A percentile compares a stretch with the other conserved stretches of the same genome.
Conservation (phyloP, 768 basidiomycete species). For the Lactifluus echinatus region DNA sequence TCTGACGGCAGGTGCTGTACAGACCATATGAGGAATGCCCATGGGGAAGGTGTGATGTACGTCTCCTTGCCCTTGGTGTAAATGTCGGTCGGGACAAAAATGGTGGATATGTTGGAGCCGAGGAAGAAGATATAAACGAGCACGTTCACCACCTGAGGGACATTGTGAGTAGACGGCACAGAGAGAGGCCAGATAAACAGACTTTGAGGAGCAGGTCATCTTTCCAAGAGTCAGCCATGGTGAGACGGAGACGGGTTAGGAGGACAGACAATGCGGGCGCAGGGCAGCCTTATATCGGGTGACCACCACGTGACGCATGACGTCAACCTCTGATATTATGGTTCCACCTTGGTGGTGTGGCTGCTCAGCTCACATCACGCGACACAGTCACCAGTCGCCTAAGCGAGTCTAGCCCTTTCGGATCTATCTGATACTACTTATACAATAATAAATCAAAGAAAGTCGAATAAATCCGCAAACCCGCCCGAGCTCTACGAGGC, state of each 20-base stretch:
- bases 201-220: conserved; percentile 82
- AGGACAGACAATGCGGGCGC: not conserved
- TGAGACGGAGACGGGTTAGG: not conserved
- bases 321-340: too few relatives aligned
- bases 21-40: conserved; percentile 87
- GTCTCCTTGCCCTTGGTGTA: conserved; percentile 77
- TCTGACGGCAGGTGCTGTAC: conserved; percentile 21
- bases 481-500: not conserved
- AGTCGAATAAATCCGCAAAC: too few relatives aligned
- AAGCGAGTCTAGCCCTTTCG: too few relatives aligned
- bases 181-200: not conserved
- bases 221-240: conserved; percentile 42
- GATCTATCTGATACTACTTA: too few relatives aligned
- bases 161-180: not conserved
- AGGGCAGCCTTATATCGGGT: not conserved
- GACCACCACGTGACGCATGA: conserved; percentile 2
- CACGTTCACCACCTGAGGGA: conserved; percentile 56
- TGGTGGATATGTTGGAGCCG: conserved; percentile 84
- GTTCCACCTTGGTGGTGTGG: too few relatives aligned
- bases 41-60: conserved; percentile 90
- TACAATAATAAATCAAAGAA: too few relatives aligned
- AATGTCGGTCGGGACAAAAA: conserved; percentile 63
- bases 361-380: too few relatives aligned
- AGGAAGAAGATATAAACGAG: conserved; percentile 78
- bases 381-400: too few relatives aligned